phyloP scores from a whole-genome alignment of 2,329 filamentous ascomycete species.

The Aspergillus melleus region DNA sequence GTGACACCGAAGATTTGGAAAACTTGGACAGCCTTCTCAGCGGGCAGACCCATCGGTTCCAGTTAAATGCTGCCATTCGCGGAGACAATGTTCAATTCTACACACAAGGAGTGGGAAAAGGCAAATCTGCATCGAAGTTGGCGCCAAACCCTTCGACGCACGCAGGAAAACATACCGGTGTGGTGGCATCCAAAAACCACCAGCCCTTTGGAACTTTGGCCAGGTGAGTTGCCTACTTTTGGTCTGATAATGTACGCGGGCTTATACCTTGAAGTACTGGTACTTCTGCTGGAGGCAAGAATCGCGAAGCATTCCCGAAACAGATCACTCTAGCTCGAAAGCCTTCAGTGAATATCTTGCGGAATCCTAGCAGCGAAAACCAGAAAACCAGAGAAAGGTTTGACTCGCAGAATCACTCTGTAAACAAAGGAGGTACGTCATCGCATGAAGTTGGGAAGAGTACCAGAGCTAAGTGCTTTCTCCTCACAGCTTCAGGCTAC shows the following conservation, averaged over 20 bases:
- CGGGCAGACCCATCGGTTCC: conserved; percentile 41
- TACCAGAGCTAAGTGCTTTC: neutral
- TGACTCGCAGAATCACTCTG: neutral
- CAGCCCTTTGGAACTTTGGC: neutral
- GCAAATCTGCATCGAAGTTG: neutral
- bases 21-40: conserved; percentile 33
- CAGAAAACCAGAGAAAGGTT: neutral
- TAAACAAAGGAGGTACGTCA: neutral
- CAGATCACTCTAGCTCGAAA: neutral
- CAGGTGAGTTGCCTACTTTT: neutral
- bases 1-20: conserved; percentile 31
- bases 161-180: neutral
- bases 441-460: neutral
- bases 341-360: neutral
- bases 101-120: conserved; percentile 2
- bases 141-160: neutral
- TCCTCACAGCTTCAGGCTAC: neutral
- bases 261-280: neutral
- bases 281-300: neutral
- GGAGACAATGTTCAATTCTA: conserved; percentile 16
- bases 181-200: neutral
- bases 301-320: neutral
- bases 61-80: conserved; percentile 24
- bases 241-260: neutral
- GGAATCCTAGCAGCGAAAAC: neutral